Conservation (phyloP, 345 rosid species). For the Salix arbutifolia region DNA sequence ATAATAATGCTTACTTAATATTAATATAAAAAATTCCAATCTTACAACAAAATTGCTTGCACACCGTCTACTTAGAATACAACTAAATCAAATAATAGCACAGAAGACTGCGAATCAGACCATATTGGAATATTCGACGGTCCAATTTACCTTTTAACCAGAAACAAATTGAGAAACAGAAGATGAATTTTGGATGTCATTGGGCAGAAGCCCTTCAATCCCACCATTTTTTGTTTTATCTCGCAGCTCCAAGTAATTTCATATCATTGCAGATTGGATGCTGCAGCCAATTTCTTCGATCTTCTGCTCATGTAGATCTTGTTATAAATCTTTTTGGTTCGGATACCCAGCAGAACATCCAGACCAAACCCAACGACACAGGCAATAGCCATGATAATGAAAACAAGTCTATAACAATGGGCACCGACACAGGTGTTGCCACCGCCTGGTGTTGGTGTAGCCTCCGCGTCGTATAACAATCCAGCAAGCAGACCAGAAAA, state of each 20-base stretch:
- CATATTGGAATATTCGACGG: not conserved
- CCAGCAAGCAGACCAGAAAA: conserved; percentile 93
- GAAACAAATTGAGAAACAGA: not conserved
- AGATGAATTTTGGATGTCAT: not conserved
- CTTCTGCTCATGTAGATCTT: conserved; percentile 53
- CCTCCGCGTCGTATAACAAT: conserved; percentile 70
- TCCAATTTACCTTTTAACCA: not conserved
- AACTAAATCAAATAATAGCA: not conserved
- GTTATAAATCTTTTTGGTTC: conserved; percentile 57
- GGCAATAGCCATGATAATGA: conserved; percentile 61
- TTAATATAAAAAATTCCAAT: not conserved
- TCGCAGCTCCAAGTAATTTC: not conserved
- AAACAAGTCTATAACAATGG: conserved; percentile 78
- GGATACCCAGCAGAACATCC: conserved; percentile 53
- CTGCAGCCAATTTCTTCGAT: conserved; percentile 29
- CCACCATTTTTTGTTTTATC: not conserved
- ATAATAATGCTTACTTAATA: too few relatives aligned
- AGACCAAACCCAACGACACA: conserved; percentile 65
- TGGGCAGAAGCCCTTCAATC: conserved; percentile 24
- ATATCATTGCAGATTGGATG: conserved; percentile 7
- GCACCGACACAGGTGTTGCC: conserved; percentile 87
- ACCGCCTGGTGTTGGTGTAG: conserved; percentile 66
- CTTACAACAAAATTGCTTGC: not conserved
- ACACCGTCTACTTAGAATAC: not conserved
- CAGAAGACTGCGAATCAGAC: not conserved